Evolutionary conservation across 805 yeast genomes (phyloP).

Genomic region (Saccharomycopsis selenospora): DNA sequence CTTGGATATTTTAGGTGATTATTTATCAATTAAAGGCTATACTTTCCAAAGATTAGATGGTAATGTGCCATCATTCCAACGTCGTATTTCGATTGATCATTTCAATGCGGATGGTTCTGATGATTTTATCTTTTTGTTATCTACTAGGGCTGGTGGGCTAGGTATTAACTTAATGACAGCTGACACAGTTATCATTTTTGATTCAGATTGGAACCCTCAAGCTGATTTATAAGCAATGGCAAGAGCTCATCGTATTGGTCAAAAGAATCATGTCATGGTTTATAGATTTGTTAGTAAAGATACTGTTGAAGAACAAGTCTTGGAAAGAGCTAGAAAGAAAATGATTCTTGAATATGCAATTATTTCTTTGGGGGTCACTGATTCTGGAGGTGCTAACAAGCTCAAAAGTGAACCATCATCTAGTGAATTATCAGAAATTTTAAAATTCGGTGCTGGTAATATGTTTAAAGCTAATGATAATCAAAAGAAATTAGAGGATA

Average conservation of each 20-base stretch:
- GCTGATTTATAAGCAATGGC: conserved; percentile 99
- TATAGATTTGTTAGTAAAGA: conserved; percentile 97
- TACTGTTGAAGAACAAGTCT: conserved; percentile 94
- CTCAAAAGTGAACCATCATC: conserved; percentile 64
- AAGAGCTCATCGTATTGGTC: conserved; percentile 99
- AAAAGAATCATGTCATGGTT: conserved; percentile 94
- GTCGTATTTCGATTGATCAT: conserved; percentile 93
- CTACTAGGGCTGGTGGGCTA: conserved; percentile 98
- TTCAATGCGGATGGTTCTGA: conserved; percentile 89
- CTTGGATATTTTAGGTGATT: conserved; percentile 92
- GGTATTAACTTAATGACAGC: conserved; percentile 99
- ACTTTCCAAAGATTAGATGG: conserved; percentile 94
- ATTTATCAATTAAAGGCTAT: conserved; percentile 76
- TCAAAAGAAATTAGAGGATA: conserved; percentile 89
- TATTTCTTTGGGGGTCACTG: conserved; percentile 91
- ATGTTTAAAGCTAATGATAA: conserved; percentile 96
- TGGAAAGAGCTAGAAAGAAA: conserved; percentile 94
- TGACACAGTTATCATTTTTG: conserved; percentile 95
- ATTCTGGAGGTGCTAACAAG: conserved; percentile 41
- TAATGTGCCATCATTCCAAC: conserved; percentile 87
- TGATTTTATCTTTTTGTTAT: conserved; percentile 82
- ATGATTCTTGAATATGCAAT: conserved; percentile 98
- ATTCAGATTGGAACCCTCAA: conserved; percentile 99
- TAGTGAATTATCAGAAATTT: conserved; percentile 82
- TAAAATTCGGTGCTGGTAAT: conserved; percentile 97